Conservation (phyloP, 1,139 yeast species). For the Scheffersomyces insectosa region DNA sequence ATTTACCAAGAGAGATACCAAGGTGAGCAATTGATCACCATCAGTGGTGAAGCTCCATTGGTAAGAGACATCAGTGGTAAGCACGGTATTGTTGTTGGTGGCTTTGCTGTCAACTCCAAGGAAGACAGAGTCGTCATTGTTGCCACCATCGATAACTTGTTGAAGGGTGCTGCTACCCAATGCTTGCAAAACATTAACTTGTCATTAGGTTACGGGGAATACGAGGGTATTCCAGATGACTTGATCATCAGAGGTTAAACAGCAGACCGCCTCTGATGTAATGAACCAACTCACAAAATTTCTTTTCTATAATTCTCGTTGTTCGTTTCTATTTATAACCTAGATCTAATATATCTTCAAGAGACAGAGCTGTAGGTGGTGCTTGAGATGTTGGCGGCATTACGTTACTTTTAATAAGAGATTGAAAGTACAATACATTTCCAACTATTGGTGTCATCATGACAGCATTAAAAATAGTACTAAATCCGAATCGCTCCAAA, state of each 20-base stretch:
- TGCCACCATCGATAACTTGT: constrained; percentile 91
- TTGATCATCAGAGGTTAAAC: constrained; percentile 47
- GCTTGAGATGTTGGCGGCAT: too few species aligned
- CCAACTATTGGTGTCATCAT: too few species aligned
- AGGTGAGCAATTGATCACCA: constrained; percentile 81
- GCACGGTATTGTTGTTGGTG: constrained; percentile 94
- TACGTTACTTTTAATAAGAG: too few species aligned
- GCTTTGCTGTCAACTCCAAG: constrained; percentile 86
- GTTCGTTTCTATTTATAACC: too few species aligned
- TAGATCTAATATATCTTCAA: too few species aligned
- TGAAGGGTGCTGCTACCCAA: constrained; percentile 99
- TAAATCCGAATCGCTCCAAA: too few species aligned
- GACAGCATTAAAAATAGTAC: too few species aligned
- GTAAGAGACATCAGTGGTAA: constrained; percentile 91
- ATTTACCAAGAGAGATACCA: constrained; percentile 86
- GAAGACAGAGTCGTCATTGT: constrained; percentile 91
- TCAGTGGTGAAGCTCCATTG: constrained; percentile 87
- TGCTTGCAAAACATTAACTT: constrained; percentile 94
- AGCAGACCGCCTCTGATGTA: too few species aligned
- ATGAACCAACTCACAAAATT: too few species aligned
- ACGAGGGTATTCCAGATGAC: constrained; percentile 85
- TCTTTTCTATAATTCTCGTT: too few species aligned
- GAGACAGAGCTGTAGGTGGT: too few species aligned
- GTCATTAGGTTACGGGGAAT: constrained; percentile 87
- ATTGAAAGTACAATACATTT: too few species aligned